Evolutionary conservation across 352 stramenopile species (phyloP).

Genomic region (Pythium rishiriense): DNA sequence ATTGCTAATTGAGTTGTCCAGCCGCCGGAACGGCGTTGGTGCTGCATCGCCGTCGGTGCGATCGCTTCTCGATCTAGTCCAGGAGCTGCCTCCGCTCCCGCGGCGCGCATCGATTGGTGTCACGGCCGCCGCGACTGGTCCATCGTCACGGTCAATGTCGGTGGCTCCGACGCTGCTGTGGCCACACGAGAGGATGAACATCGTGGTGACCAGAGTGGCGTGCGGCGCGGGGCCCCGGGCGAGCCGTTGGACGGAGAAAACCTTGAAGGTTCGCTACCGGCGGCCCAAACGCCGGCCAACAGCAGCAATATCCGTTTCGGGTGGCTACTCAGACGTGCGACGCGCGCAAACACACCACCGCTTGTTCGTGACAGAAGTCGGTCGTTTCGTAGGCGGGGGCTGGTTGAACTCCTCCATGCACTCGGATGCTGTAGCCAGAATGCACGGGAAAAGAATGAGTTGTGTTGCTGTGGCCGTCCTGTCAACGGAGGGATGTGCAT

Average conservation of each 20-base stretch:
- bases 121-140: conserved; percentile 2
- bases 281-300: not conserved
- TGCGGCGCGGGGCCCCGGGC: not conserved
- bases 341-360: too few species aligned
- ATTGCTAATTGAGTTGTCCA: conserved; percentile 29
- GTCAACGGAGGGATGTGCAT: too few species aligned
- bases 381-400: too few species aligned
- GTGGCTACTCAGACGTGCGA: not conserved
- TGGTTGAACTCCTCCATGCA: too few species aligned
- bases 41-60: not conserved
- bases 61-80: conserved; percentile 7
- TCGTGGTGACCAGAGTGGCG: conserved; percentile 13
- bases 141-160: conserved; percentile 8
- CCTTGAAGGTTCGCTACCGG: not conserved
- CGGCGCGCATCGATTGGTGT: conserved; percentile 6
- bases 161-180: conserved; percentile 28
- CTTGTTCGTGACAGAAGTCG: too few species aligned
- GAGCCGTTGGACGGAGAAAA: not conserved
- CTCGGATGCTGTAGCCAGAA: too few species aligned
- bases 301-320: not conserved
- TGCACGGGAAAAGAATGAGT: too few species aligned
- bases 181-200: conserved; percentile 44
- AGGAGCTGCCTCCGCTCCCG: conserved; percentile 7
- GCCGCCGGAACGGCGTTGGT: not conserved
- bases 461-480: too few species aligned